Evolutionary conservation across 2,329 filamentous ascomycete species (phyloP).

Genomic region (Colletotrichum tabaci): DNA sequence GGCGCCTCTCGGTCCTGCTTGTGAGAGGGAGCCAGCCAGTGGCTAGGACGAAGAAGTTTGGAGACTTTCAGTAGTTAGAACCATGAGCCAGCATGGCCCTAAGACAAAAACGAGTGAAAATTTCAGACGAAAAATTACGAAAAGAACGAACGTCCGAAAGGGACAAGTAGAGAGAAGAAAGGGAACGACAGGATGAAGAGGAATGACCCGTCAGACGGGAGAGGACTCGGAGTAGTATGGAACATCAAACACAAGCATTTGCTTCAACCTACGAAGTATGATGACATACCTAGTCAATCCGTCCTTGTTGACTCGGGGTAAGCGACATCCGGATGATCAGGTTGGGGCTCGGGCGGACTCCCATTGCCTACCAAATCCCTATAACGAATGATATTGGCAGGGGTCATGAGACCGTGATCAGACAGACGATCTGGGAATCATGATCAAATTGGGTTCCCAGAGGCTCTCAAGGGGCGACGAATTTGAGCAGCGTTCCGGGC

Average conservation of each 20-base stretch:
- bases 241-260: background rate
- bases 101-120: background rate
- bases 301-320: background rate
- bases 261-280: background rate
- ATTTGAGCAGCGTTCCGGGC: background rate
- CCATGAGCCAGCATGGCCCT: conserved; percentile 23
- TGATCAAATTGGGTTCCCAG: background rate
- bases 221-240: background rate
- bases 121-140: background rate
- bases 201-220: background rate
- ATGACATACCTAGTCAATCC: background rate
- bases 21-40: background rate
- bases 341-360: background rate
- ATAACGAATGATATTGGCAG: background rate
- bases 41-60: background rate
- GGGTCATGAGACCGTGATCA: conserved; percentile 1
- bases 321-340: background rate
- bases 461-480: background rate
- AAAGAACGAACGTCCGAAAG: background rate
- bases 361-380: background rate
- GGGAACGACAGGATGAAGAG: background rate
- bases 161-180: background rate
- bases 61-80: background rate
- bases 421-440: background rate
- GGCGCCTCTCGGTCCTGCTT: background rate